These are phyloP conservation scores for Ceraceosorus bombacis DNA, from an alignment of 1,284 basidiomycete species.

Conservation along the genomic window DNA sequence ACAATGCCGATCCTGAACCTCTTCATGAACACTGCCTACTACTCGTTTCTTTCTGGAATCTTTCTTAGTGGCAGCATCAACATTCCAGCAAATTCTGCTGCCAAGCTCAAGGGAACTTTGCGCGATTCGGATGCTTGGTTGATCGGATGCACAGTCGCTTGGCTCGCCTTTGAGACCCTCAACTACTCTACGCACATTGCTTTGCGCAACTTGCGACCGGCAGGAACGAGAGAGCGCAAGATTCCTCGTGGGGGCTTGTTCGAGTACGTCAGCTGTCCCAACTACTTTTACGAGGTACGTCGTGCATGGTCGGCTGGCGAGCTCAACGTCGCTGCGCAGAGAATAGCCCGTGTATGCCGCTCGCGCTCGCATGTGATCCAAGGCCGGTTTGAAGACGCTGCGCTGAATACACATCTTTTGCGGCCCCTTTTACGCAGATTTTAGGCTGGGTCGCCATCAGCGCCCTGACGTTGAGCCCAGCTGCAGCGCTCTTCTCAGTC, in stretches of 20 bases:
- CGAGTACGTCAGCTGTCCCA: slow-evolving; percentile 74
- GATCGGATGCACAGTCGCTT: slow-evolving; percentile 61
- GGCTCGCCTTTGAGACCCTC: slow-evolving; percentile 72
- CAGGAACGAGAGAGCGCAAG: slow-evolving; percentile 68
- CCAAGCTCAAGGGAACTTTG: slow-evolving; percentile 61
- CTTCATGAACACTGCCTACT: slow-evolving; percentile 62
- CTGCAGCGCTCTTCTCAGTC: slow-evolving; percentile 66
- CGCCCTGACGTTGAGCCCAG: slow-evolving; percentile 59
- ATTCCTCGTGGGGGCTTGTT: slow-evolving; percentile 78
- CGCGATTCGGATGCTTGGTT: slow-evolving; percentile 66
- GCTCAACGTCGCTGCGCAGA: too few relatives aligned
- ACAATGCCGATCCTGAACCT: slow-evolving; percentile 86
- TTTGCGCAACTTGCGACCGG: slow-evolving; percentile 71
- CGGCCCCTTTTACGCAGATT: slow-evolving; percentile 15
- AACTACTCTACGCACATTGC: slow-evolving; percentile 79
- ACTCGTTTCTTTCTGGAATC: slow-evolving; percentile 65
- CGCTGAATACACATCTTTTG: too few relatives aligned
- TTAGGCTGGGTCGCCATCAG: slow-evolving; percentile 69
- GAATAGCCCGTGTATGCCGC: too few relatives aligned
- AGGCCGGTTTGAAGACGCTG: too few relatives aligned
- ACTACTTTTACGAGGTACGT: slow-evolving; percentile 78
- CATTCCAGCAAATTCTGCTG: slow-evolving; percentile 58
- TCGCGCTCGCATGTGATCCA: too few relatives aligned
- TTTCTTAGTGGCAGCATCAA: slow-evolving; percentile 23
- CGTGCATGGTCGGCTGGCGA: too few relatives aligned